Evolutionary conservation across 2,329 filamentous ascomycete species (phyloP), one percentile per base, ranked within the genome.

Genomic region (Bipolaris sorokiniana): DNA sequence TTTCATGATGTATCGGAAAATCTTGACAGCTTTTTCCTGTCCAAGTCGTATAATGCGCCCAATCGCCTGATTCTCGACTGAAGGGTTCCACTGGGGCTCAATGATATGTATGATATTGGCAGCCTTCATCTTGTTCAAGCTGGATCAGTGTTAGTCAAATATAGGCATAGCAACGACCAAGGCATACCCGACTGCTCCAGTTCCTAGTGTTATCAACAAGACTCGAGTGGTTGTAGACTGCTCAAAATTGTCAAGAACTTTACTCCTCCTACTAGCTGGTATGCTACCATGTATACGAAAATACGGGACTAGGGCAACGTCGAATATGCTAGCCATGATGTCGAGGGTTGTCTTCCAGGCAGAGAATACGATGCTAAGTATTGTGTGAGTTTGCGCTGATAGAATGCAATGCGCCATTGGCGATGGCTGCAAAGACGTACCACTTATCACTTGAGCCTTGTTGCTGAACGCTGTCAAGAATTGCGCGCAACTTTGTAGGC

Each of bases 1-100:
- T 64, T 84, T 82, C 0, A 83, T 75, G 0, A 83, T 70, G 41
- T 84, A 85, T 23, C 81, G 76, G 0, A 73, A 79, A 0, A 84
- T 76, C 0, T 67, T 54, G 0, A 85, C 82, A 9, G 76, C 51
- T 5, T 76, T 61, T 1, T 68, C 62, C 55, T 85, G 83, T 0
- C 81, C 80, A 0, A 85, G 69, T 0, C 83, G 77, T 3, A 83
- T 68, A 0, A 80, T 81, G 10, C 83, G 72, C 0, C 77, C 81
- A 11, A 85, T 79, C 0, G 83, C 83, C 52, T 86, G 83, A 11
- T 77, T 78, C 55, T 85, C 83, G 0, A 83, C 78, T 2, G 77
- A 79, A 0, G 82, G 83, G 37, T 85, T 85, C 82, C 83, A 85
- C 23, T 85, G 83, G 0, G 81, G 78, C 48, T 85, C 83, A 0